Base-by-base conservation (phyloP, 202 grass and related monocot genomes). In the Panicum hallii region DNA sequence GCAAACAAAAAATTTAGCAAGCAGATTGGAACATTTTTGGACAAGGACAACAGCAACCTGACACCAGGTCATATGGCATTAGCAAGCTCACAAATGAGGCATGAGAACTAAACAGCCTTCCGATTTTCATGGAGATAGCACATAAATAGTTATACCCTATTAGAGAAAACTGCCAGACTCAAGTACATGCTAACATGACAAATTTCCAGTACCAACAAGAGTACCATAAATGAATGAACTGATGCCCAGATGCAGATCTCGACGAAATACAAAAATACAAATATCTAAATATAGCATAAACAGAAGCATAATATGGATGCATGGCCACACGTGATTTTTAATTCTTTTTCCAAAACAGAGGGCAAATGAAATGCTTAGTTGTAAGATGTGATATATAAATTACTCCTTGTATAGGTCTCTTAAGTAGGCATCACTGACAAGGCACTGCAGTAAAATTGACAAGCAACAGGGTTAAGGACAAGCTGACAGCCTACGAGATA, bases 1-100 rank as follows among this genome's bases (percentile, higher is more conserved):
- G 91, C 40, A 91, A 74, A 82, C 34, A 70, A n/a, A 26, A 72
- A 22, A 50, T 44, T 28, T 47, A 13, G 61, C 46, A 52, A 89
- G 61, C 17, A 73, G 11, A 83, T 79, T 55, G 43, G 34, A 13
- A 38, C 36, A 5, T 38, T 38, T 38, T 48, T 58, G 49, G 15
- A 80, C 16, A 64, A 80, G 49, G 15, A 80, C 22, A 64, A 80
- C 11, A 32, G 60, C 11, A 63, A 63, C 12, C 4, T 63, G 23
- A 32, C 36, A 12, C 30, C 58, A 30, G 58, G 23, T 14, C 8
- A 60, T 61, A 61, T 85, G 17, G 41, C 82, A 74, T 79, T 52
- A 23, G 44, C 63, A 83, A 70, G 43, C 34, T 83, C 63, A 7
- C 6, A 78, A 70, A n/a, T 45, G 56, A 66, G 22, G 7, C 61